Evolutionary conservation across 768 basidiomycete genomes (phyloP).

Genomic region (Suillus tomentosus): DNA sequence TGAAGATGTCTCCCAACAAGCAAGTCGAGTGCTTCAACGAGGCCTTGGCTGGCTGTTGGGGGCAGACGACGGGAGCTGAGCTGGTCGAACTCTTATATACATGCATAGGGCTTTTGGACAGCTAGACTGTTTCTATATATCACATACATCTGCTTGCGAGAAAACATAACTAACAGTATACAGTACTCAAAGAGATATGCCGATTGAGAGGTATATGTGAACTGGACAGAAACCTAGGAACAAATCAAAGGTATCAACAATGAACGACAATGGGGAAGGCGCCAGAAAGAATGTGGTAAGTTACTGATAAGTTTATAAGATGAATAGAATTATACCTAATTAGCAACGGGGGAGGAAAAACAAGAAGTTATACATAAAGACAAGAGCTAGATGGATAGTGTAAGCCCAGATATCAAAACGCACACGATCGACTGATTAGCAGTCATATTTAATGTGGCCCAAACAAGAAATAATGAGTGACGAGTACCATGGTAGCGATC

Average conservation of each 20-base stretch:
- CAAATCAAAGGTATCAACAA: slow-evolving; percentile 25
- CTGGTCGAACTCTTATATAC: slow-evolving; percentile 3
- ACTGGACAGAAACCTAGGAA: slow-evolving; percentile 23
- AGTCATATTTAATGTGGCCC: slow-evolving; percentile 15
- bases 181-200: slow-evolving; percentile 21
- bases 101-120: neutral
- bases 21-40: slow-evolving; percentile 76
- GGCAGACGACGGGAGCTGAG: slow-evolving; percentile 56
- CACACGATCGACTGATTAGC: slow-evolving; percentile 14
- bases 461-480: slow-evolving; percentile 19
- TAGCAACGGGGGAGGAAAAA: slow-evolving; percentile 8
- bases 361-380: slow-evolving; percentile 8
- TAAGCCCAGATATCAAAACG: slow-evolving; percentile 16
- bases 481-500: slow-evolving; percentile 3
- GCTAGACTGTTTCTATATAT: slow-evolving; percentile 12
- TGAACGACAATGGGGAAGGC: slow-evolving; percentile 19
- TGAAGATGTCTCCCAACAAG: slow-evolving; percentile 72
- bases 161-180: slow-evolving; percentile 21
- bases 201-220: slow-evolving; percentile 26
- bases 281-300: slow-evolving; percentile 24
- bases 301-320: slow-evolving; percentile 28
- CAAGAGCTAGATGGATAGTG: slow-evolving; percentile 18
- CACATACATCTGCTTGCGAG: slow-evolving; percentile 19
- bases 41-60: slow-evolving; percentile 98
- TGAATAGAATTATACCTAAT: slow-evolving; percentile 15